These are phyloP conservation scores for Lepidium aucheri DNA, from an alignment of 345 rosid species.

Conservation along the genomic window DNA sequence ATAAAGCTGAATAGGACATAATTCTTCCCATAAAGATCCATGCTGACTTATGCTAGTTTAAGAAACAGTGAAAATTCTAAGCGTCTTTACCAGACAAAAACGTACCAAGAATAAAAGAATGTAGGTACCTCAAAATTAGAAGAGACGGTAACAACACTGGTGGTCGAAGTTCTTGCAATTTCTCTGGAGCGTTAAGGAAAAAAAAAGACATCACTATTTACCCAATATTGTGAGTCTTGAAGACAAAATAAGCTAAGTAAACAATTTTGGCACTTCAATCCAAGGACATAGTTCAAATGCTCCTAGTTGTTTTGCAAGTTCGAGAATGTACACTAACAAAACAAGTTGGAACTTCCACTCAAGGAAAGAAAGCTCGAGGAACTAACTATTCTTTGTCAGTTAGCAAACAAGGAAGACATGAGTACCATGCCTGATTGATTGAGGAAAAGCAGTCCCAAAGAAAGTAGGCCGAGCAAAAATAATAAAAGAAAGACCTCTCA, in stretches of 20 bases:
- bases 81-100: background rate
- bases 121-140: slow-evolving; percentile 68
- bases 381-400: background rate
- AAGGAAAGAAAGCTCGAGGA: background rate
- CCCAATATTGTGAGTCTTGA: background rate
- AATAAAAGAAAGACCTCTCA: background rate
- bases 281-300: background rate
- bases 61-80: background rate
- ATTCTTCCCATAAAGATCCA: background rate
- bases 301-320: background rate
- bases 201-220: background rate
- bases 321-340: background rate
- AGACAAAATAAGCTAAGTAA: background rate
- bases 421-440: background rate
- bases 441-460: background rate
- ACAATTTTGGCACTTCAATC: background rate
- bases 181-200: slow-evolving; percentile 45
- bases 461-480: background rate
- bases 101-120: background rate
- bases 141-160: slow-evolving; percentile 42
- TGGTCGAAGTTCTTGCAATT: slow-evolving; percentile 36
- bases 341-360: background rate
- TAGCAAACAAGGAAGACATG: background rate
- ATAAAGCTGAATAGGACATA: background rate
- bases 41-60: background rate